phyloP scores from a whole-genome alignment of 257 asterid genomes.

The Scutellaria minor region DNA sequence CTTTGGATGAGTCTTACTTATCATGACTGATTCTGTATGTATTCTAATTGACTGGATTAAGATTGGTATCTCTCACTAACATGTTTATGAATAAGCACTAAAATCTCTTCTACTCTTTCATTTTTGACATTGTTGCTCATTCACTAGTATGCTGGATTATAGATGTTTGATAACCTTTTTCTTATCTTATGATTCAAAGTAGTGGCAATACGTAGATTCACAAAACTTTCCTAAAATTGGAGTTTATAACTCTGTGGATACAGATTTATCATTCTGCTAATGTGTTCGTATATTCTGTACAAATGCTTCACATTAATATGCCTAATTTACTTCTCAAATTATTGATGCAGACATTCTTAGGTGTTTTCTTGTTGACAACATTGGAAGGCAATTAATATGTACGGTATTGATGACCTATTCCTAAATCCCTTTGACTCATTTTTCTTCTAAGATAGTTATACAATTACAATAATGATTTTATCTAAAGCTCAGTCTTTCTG shows the following conservation, averaged over 20 bases:
- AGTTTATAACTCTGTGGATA: no score
- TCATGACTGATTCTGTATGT: neutral
- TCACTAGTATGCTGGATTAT: neutral
- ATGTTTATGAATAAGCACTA: neutral
- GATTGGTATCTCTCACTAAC: neutral
- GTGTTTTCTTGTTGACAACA: constrained; percentile 24
- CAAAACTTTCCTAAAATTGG: neutral
- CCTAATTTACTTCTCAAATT: neutral
- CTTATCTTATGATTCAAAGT: neutral
- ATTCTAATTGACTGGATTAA: neutral
- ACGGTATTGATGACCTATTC: constrained; percentile 4
- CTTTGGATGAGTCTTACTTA: neutral
- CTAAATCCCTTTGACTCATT: neutral
- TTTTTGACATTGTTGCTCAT: neutral
- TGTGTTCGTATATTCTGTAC: neutral
- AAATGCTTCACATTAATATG: neutral
- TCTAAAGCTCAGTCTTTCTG: constrained; percentile 20
- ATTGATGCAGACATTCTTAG: constrained; percentile 30
- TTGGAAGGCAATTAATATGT: constrained; percentile 1
- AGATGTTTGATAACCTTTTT: neutral
- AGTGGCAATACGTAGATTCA: no score
- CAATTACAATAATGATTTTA: constrained; percentile 6
- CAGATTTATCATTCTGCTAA: no score
- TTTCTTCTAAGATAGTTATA: constrained; percentile 1
- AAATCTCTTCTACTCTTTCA: neutral